Evolutionary conservation across 768 basidiomycete species (phyloP).

Genomic region (Epithele typhae): DNA sequence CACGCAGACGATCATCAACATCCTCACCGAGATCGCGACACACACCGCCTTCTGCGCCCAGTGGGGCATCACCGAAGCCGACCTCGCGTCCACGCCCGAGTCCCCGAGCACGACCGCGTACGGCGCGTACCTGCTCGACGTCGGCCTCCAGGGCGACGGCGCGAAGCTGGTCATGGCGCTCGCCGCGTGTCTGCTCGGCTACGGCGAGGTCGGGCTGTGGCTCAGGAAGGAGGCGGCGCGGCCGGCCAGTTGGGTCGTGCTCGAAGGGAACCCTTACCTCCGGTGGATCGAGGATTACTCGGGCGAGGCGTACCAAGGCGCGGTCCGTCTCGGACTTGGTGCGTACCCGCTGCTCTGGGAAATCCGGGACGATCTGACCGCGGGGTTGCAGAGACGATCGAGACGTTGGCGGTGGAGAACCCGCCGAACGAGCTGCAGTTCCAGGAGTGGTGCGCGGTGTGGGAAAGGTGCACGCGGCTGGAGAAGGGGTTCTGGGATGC

Average conservation of each 20-base stretch:
- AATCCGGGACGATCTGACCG: not conserved
- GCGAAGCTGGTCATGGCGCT: slow-evolving; percentile 75
- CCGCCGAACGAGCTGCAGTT: slow-evolving; percentile 60
- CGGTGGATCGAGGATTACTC: slow-evolving; percentile 80
- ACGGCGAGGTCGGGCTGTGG: slow-evolving; percentile 90
- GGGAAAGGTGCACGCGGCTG: slow-evolving; percentile 69
- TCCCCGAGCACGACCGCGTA: slow-evolving; percentile 77
- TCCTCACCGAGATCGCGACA: slow-evolving; percentile 66
- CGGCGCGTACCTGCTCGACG: slow-evolving; percentile 79
- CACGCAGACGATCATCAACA: slow-evolving; percentile 55
- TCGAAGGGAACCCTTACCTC: slow-evolving; percentile 71
- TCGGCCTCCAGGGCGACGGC: slow-evolving; percentile 70
- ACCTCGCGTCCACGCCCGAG: slow-evolving; percentile 61
- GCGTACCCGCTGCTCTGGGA: slow-evolving; percentile 20
- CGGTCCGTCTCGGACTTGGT: slow-evolving; percentile 76
- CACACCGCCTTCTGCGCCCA: slow-evolving; percentile 67
- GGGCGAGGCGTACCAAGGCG: slow-evolving; percentile 63
- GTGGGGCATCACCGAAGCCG: slow-evolving; percentile 62
- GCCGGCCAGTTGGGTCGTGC: slow-evolving; percentile 47
- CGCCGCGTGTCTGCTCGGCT: slow-evolving; percentile 83
- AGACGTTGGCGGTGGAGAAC: slow-evolving; percentile 52
- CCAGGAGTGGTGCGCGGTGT: slow-evolving; percentile 64
- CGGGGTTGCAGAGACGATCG: slow-evolving; percentile 58
- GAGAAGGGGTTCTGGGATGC: slow-evolving; percentile 91
- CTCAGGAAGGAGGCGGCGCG: slow-evolving; percentile 52